Evolutionary conservation across 345 rosid genomes (phyloP), one percentile per base, ranked within the genome.

Genomic region (Lepidium sativum): DNA sequence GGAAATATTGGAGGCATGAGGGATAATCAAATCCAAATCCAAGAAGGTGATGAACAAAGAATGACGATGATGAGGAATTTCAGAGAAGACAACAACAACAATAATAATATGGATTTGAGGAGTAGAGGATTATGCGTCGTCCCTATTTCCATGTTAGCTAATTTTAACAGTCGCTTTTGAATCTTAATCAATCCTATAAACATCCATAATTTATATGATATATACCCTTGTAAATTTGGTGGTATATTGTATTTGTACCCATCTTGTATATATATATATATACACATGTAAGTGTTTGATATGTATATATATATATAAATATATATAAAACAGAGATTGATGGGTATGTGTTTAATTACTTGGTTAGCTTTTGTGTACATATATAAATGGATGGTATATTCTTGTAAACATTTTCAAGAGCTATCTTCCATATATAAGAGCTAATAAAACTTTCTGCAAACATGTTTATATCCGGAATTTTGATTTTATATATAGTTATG

Each of bases 51-150:
- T 40, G 64, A 48, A 38, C 52, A n/a, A 29, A 47, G 56, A 29
- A 55, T 71, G 39, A 49, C 2, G 44, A 49, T 64, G 70, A 50
- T 65, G 66, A 71, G 18, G 12, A 48, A 55, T 21, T 37, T 54
- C 7, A 35, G 17, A 37, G 71, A 65, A 57, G 54, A 40, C 50
- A 72, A 48, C 42, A 54, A 52, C 39, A 69, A 31, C 11, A 54
- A 34, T 17, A 65, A 34, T 25, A 65, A 54, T 39, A 73, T 60
- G 56, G 86, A 82, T 69, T 67, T 91, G 67, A 81, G 81, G 79
- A 79, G 86, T 60, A 83, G 83, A 73, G 98, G 98, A 11, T 60
- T 86, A 60, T 82, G 98, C 69, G 72, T 86, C 77, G 85, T 86
- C 69, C 96, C 86, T 74, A 47, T 84, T 39, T 85, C 98, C 75